phyloP scores from a whole-genome alignment of 2,329 filamentous ascomycete species.

The Aureobasidium uvarum region DNA sequence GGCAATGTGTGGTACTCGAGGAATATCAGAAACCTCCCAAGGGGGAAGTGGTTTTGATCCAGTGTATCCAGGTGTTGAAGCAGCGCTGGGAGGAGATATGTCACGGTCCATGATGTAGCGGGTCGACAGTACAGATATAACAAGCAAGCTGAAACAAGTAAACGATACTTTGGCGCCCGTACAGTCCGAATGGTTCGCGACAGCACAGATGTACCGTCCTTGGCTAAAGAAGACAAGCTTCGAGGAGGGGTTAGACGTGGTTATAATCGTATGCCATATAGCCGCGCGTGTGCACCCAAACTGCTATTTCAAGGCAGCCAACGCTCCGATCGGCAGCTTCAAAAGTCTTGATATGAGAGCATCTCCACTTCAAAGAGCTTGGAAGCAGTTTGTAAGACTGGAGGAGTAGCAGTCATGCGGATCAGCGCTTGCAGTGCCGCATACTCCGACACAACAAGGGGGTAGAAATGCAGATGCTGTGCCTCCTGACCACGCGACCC shows the following conservation, averaged over 20 bases:
- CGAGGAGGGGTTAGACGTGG: neutral
- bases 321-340: neutral
- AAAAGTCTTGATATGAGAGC: neutral
- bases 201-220: neutral
- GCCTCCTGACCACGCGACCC: neutral
- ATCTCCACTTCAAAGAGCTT: constrained; percentile 11
- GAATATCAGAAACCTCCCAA: constrained; percentile 4
- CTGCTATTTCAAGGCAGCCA: neutral
- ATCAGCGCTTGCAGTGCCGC: constrained; percentile 20
- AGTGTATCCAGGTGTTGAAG: neutral
- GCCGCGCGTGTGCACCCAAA: neutral
- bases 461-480: neutral
- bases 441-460: neutral
- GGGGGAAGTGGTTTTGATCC: constrained; percentile 6
- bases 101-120: neutral
- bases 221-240: constrained; percentile 16
- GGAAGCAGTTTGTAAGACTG: neutral
- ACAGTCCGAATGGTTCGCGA: neutral
- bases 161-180: neutral
- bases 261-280: neutral
- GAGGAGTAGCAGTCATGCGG: neutral
- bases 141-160: constrained; percentile 7
- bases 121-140: neutral
- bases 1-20: constrained; percentile 6
- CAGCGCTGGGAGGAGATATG: neutral